These are phyloP conservation scores for Entelexis paramagnoliae DNA, from an alignment of 1,139 yeast species.

Conservation along the genomic window DNA sequence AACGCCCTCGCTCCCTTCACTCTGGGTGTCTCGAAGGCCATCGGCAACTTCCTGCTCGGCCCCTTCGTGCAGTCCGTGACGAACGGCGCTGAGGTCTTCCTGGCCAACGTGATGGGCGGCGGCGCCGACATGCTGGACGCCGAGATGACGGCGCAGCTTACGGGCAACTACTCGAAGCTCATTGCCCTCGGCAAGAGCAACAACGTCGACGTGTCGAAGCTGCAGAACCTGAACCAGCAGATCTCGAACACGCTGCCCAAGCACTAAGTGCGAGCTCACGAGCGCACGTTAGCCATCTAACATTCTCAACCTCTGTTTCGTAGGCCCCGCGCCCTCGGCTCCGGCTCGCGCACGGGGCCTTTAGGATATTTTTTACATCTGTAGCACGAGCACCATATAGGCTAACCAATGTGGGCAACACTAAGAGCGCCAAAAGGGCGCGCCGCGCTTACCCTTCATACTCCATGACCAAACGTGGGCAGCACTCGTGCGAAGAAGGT, in stretches of 20 bases:
- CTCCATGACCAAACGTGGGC: too few relatives aligned
- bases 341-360: background rate
- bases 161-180: conserved; percentile 25
- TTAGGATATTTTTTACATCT: background rate
- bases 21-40: conserved; percentile 26
- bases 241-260: conserved; percentile 3
- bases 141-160: conserved; percentile 23
- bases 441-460: too few relatives aligned
- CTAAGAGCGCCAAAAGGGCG: too few relatives aligned
- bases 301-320: background rate
- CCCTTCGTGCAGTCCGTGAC: conserved; percentile 31
- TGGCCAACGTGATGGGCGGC: conserved; percentile 27
- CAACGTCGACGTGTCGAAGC: conserved; percentile 22
- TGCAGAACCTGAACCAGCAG: conserved; percentile 12
- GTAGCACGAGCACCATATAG: background rate
- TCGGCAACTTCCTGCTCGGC: conserved; percentile 26
- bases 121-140: conserved; percentile 19
- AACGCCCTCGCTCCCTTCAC: conserved; percentile 26
- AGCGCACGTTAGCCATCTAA: background rate
- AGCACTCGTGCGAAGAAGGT: too few relatives aligned
- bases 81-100: conserved; percentile 30
- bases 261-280: background rate
- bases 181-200: conserved; percentile 17
- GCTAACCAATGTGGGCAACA: too few relatives aligned
- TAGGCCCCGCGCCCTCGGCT: background rate